Base-by-base conservation (phyloP, 495 filamentous ascomycete genomes). In the Talaromyces borbonicus region DNA sequence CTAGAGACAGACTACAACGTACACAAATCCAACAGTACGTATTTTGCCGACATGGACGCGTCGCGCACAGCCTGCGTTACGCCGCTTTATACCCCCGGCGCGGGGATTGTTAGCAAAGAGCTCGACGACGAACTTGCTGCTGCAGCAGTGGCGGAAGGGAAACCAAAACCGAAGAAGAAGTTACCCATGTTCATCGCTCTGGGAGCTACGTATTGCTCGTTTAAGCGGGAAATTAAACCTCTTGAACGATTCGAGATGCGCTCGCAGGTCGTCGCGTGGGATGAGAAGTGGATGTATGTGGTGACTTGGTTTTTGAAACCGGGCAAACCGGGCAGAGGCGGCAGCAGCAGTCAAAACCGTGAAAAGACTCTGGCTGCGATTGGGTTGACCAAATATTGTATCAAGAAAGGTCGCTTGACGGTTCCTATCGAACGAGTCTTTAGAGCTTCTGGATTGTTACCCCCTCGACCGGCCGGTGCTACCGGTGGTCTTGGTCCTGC, bases 321-420 rank as follows among this genome's bases (percentile, higher is more conserved):
- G 11, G 60, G 67, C 33, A 69, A 65, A 3, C 62, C 55, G 14
- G 56, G 52, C 11, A 59, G 58, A 25, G 67, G 63, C n/a, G 65
- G 14, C 32, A 36, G n/a, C n/a, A n/a, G n/a, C n/a, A n/a, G n/a
- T n/a, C n/a, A 36, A 38, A 38, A 38, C 9, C 16, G 18, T 53
- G 43, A 65, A 68, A 51, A 78, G 50, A 66, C 67, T 18, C 70
- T 96, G 26, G 78, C 83, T 50, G 90, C 90, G 1, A 83, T 79
- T 2, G 83, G 78, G 4, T 53, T 96, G 11, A 82, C 79, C 52
- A 90, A 93, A 67, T 96, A 93, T 57, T 89, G 94, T 1, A 82
- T 87, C 55, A 96, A 96, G 68, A 77, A 85, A 55, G 90, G 89
- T 0, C 69, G 92, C 14, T 65, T 90, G 51, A 98, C 90, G 5